A percentile compares a stretch with the other conserved stretches of the same genome.
These are phyloP conservation scores for Musa balbisiana DNA, from an alignment of 202 grass and related monocot genomes.

Conservation along the genomic window DNA sequence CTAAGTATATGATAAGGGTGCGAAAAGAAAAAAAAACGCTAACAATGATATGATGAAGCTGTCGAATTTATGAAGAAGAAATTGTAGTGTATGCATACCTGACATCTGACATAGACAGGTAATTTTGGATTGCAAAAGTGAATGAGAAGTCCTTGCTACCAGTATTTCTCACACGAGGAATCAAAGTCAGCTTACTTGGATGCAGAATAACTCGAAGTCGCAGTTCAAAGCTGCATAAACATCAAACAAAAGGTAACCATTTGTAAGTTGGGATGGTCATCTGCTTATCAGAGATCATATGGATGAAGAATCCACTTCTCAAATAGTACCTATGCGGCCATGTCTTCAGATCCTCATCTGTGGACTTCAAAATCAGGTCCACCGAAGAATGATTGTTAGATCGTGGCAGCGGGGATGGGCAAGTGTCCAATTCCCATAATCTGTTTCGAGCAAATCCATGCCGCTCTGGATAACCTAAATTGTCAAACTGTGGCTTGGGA, in stretches of 20 bases:
- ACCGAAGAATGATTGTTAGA: not conserved
- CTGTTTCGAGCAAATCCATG: not conserved
- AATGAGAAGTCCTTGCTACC: not conserved
- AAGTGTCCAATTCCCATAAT: constrained; percentile 1
- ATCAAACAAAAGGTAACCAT: not conserved
- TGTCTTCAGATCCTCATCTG: not conserved
- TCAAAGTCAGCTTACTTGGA: not conserved
- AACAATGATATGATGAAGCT: not conserved
- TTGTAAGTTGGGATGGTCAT: not conserved
- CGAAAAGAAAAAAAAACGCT: not conserved
- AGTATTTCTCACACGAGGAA: not conserved
- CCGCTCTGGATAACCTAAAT: not conserved
- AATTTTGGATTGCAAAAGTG: constrained; percentile 1
- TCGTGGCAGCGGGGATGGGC: not conserved
- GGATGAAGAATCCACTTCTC: not conserved
- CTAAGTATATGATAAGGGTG: not conserved
- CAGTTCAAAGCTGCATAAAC: not conserved
- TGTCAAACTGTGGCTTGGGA: not conserved
- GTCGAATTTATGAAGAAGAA: not conserved
- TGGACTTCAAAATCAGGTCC: not conserved
- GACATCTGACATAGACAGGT: not conserved
- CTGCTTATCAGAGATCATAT: not conserved
- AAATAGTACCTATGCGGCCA: not conserved
- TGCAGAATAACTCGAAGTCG: not conserved
- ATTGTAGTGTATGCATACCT: not conserved